Evolutionary conservation across 148 eudicot species (phyloP).

Genomic region (Fagopyrum tataricum): DNA sequence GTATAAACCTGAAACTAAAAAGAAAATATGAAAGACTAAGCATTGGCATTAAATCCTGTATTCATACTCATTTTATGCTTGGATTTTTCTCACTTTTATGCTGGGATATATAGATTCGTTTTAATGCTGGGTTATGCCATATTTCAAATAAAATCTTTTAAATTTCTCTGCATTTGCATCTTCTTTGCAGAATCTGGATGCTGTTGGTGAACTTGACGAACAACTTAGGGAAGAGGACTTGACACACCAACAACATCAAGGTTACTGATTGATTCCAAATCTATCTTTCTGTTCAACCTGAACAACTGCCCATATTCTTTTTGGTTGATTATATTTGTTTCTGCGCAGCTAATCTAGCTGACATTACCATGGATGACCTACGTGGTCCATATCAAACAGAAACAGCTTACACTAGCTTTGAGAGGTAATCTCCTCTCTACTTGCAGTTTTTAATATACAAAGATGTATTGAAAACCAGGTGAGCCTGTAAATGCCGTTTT

Average conservation of each 20-base stretch:
- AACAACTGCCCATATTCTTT: background rate
- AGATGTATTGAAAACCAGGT: background rate
- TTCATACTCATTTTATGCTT: no score
- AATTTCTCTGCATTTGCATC: conserved; percentile 8
- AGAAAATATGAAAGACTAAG: background rate
- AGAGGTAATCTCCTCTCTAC: conserved; percentile 42
- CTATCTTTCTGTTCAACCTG: background rate
- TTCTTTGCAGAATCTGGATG: conserved; percentile 61
- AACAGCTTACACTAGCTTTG: conserved; percentile 46
- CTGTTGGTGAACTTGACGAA: conserved; percentile 50
- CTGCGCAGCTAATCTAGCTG: conserved; percentile 58
- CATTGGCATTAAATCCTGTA: no score
- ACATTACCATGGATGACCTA: conserved; percentile 70
- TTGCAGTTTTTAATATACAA: background rate
- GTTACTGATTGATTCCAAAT: conserved; percentile 25
- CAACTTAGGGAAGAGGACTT: conserved; percentile 37
- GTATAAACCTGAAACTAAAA: background rate
- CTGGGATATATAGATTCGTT: no score
- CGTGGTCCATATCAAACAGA: conserved; percentile 48
- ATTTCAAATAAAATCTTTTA: background rate
- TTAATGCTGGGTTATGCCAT: no score
- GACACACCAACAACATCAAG: conserved; percentile 63
- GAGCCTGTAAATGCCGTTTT: background rate
- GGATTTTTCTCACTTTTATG: no score
- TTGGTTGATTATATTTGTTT: conserved; percentile 8